Conservation (phyloP, 805 yeast species). For the Candida lessepsii region DNA sequence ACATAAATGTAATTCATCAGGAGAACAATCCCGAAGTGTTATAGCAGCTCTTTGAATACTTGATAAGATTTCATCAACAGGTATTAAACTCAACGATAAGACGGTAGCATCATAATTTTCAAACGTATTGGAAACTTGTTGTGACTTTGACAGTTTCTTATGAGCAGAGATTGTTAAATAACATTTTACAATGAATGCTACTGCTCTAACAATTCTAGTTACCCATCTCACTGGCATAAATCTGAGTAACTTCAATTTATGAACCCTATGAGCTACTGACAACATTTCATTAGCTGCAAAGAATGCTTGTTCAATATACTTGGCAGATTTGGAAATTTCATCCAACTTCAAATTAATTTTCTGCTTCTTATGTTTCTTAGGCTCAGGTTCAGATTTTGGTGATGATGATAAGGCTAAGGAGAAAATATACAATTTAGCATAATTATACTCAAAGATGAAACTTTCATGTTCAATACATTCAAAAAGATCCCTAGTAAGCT, state of each 20-base stretch:
- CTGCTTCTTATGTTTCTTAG: constrained; percentile 18
- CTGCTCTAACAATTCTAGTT: constrained; percentile 79
- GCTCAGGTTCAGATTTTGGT: constrained; percentile 16
- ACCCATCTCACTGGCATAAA: constrained; percentile 95
- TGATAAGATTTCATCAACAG: constrained; percentile 66
- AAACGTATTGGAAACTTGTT: constrained; percentile 18
- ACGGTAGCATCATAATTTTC: constrained; percentile 47
- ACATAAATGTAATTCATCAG: constrained; percentile 85
- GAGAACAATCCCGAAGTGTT: constrained; percentile 76
- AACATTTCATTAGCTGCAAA: constrained; percentile 80
- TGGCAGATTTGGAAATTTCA: constrained; percentile 69
- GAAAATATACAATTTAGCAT: constrained; percentile 78
- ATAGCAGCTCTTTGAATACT: constrained; percentile 71
- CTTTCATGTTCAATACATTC: constrained; percentile 62
- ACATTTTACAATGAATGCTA: constrained; percentile 87
- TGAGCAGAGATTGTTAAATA: constrained; percentile 61
- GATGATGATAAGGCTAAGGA: constrained; percentile 69
- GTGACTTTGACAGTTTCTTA: constrained; percentile 20
- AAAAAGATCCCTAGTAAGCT: constrained; percentile 37
- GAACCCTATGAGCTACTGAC: constrained; percentile 67
- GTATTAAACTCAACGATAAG: constrained; percentile 59
- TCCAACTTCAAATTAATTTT: constrained; percentile 50
- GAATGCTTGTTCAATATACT: constrained; percentile 78
- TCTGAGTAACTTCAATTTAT: constrained; percentile 57
- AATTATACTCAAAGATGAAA: constrained; percentile 77